phyloP scores from a whole-genome alignment of 305 asterid species.

The Ajuga reptans region DNA sequence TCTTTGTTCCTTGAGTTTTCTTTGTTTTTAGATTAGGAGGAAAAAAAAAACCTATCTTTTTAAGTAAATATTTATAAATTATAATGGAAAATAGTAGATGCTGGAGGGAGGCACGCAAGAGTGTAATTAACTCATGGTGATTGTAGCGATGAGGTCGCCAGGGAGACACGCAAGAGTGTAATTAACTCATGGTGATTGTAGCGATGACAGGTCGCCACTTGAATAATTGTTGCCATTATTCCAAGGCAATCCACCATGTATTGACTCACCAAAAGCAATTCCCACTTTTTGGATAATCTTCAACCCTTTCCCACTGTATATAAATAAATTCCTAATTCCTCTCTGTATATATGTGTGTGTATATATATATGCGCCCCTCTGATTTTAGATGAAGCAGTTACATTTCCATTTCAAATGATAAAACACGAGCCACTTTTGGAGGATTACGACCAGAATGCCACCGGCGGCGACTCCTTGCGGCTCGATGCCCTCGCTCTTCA shows the following conservation, averaged over 20 bases:
- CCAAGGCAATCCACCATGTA: conserved; percentile 1
- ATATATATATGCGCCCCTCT: not conserved
- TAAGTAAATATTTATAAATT: too few species aligned
- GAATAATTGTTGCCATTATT: not conserved
- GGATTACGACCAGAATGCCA: conserved; percentile 31
- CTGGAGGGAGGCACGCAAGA: not conserved
- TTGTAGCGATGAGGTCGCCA: too few species aligned
- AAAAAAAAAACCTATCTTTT: too few species aligned
- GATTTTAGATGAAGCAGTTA: conserved; percentile 1
- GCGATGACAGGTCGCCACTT: not conserved
- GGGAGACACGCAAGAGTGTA: too few species aligned
- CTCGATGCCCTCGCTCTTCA: conserved; percentile 62
- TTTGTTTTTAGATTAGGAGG: too few species aligned
- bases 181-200: not conserved
- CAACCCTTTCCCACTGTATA: not conserved
- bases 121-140: not conserved
- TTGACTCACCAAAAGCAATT: conserved; percentile 17
- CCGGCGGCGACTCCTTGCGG: conserved; percentile 42
- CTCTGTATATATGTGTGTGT: too few species aligned
- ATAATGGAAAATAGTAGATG: not conserved
- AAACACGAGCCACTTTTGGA: not conserved
- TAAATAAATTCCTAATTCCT: not conserved
- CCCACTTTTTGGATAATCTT: conserved; percentile 5
- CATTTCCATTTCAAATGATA: conserved; percentile 22
- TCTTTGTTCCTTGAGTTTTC: too few species aligned